Evolutionary conservation across 225 moss, liverwort and hornwort species (phyloP).

Genomic region (Asterella californica): DNA sequence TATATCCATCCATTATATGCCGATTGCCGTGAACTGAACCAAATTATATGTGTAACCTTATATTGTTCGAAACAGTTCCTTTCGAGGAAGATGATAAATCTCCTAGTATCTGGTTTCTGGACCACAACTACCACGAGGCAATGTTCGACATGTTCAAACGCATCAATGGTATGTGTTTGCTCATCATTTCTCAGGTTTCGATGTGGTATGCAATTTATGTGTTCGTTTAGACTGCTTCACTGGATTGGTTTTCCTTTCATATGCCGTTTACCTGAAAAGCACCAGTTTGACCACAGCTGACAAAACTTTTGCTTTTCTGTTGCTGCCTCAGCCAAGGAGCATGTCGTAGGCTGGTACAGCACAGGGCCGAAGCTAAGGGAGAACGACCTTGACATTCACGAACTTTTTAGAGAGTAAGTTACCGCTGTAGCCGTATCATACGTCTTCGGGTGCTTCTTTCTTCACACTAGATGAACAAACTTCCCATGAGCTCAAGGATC

Average conservation of each 20-base stretch:
- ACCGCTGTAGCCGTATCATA: neutral
- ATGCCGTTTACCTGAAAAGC: neutral
- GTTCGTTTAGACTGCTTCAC: neutral
- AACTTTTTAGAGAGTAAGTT: conserved; percentile 64
- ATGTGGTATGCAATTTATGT: neutral
- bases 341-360: conserved; percentile 90
- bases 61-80: conserved; percentile 52
- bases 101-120: conserved; percentile 97
- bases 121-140: conserved; percentile 97
- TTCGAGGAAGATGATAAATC: conserved; percentile 98
- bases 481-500: neutral
- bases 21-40: neutral
- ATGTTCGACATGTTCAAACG: conserved; percentile 99
- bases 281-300: neutral
- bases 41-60: neutral
- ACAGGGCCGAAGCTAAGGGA: conserved; percentile 98
- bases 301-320: neutral
- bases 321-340: conserved; percentile 57
- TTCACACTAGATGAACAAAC: neutral
- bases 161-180: conserved; percentile 65
- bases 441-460: neutral
- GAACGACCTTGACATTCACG: conserved; percentile 88
- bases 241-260: neutral
- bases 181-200: neutral
- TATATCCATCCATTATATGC: too few relatives aligned